Conservation (phyloP, 75 land plant genomes). For the Cryptomeria japonica region DNA sequence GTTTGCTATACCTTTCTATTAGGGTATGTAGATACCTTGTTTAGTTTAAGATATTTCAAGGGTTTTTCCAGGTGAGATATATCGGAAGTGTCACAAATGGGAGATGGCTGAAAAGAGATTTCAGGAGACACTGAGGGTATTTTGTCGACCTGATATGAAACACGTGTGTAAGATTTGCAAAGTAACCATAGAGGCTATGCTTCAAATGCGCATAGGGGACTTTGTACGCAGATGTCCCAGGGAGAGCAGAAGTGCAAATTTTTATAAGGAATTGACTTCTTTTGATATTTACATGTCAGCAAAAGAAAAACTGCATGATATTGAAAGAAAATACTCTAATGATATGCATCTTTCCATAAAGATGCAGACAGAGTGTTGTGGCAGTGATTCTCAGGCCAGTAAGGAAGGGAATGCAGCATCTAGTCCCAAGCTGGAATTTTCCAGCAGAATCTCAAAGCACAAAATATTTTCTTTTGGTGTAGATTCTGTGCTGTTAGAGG, state of each 20-base stretch:
- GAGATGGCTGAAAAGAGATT: conserved; percentile 56
- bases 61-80: conserved; percentile 60
- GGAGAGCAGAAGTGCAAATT: neutral
- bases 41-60: neutral
- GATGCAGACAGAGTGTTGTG: neutral
- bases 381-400: neutral
- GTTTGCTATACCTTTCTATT: neutral
- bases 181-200: conserved; percentile 33
- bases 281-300: conserved; percentile 38
- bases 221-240: conserved; percentile 28
- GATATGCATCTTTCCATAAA: conserved; percentile 1
- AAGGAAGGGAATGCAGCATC: neutral
- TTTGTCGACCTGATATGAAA: conserved; percentile 16
- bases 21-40: neutral
- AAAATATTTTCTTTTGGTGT: neutral
- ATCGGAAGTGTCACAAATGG: conserved; percentile 62
- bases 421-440: neutral
- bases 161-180: conserved; percentile 52
- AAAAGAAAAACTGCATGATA: conserved; percentile 32
- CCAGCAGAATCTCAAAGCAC: neutral
- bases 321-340: conserved; percentile 7
- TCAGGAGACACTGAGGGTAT: conserved; percentile 31
- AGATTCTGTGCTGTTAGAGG: neutral
- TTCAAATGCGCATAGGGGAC: conserved; percentile 67
- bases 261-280: neutral